phyloP scores from a whole-genome alignment of 2,329 filamentous ascomycete species.

The Aspergillus unguis region DNA sequence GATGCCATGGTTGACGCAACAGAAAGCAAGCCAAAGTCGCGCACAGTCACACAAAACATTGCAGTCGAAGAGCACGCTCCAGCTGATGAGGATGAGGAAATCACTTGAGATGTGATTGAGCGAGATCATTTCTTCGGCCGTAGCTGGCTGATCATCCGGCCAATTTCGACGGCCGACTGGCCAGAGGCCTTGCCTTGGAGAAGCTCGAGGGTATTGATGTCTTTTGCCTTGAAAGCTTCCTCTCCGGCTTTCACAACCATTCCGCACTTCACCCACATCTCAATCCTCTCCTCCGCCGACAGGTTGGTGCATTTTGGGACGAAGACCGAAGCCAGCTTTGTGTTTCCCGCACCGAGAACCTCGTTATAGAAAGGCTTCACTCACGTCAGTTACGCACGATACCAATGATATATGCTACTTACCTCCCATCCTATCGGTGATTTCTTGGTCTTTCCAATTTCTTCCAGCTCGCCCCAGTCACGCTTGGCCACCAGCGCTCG shows the following conservation, averaged over 20 bases:
- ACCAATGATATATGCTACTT: slow-evolving; percentile 36
- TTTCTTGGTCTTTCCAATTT: slow-evolving; percentile 69
- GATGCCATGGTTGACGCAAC: slow-evolving; percentile 32
- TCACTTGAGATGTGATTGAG: slow-evolving; percentile 36
- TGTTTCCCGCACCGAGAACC: slow-evolving; percentile 82
- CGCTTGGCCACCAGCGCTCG: slow-evolving; percentile 84
- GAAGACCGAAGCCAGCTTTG: slow-evolving; percentile 76
- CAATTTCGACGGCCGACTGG: slow-evolving; percentile 72
- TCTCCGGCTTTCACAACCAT: slow-evolving; percentile 85
- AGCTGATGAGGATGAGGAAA: slow-evolving; percentile 41
- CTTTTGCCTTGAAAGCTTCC: slow-evolving; percentile 79
- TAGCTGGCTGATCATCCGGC: slow-evolving; percentile 65
- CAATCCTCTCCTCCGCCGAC: slow-evolving; percentile 65
- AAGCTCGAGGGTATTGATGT: slow-evolving; percentile 69
- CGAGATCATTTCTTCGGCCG: slow-evolving; percentile 41
- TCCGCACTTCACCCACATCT: slow-evolving; percentile 97
- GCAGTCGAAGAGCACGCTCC: slow-evolving; percentile 27
- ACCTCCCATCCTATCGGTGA: slow-evolving; percentile 97
- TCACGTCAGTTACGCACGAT: slow-evolving; percentile 28
- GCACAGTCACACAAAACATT: slow-evolving; percentile 17
- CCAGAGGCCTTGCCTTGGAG: slow-evolving; percentile 71
- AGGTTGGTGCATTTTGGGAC: slow-evolving; percentile 80
- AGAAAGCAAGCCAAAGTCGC: slow-evolving; percentile 18
- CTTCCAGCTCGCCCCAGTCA: slow-evolving; percentile 90
- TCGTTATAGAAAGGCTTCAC: slow-evolving; percentile 87